phyloP scores from a whole-genome alignment of 352 stramenopile species.

The Phytopythium oedochilum region DNA sequence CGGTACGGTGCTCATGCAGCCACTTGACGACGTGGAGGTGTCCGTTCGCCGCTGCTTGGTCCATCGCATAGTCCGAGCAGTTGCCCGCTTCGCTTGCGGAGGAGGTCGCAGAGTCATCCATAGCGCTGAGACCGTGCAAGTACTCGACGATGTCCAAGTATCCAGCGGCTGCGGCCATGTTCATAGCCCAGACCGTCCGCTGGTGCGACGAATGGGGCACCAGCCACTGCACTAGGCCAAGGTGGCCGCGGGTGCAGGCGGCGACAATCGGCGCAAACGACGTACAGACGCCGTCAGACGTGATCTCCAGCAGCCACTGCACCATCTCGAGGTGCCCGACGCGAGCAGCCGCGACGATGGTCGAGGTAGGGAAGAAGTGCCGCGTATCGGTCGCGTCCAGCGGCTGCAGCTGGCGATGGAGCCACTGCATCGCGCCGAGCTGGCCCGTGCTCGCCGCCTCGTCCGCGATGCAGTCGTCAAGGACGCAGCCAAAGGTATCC shows the following conservation, averaged over 20 bases:
- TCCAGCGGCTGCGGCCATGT: slow-evolving; percentile 8
- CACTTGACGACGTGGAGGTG: slow-evolving; percentile 12
- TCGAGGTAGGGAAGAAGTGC: slow-evolving; percentile 7
- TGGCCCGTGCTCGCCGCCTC: background rate
- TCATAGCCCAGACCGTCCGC: slow-evolving; percentile 13
- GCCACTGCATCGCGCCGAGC: slow-evolving; percentile 3
- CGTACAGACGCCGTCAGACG: slow-evolving; percentile 14
- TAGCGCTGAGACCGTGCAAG: slow-evolving; percentile 3
- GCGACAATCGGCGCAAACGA: slow-evolving; percentile 6
- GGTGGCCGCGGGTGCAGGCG: slow-evolving; percentile 11
- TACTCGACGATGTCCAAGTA: slow-evolving; percentile 11
- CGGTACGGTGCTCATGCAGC: slow-evolving; percentile 10
- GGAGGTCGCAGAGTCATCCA: too few relatives aligned
- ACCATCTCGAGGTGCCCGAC: slow-evolving; percentile 12
- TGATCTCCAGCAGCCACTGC: slow-evolving; percentile 16
- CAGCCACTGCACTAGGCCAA: slow-evolving; percentile 19
- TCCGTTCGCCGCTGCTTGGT: slow-evolving; percentile 15
- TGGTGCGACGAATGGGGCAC: background rate
- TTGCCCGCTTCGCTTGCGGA: background rate
- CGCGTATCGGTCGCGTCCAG: background rate
- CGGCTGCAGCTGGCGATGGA: slow-evolving; percentile 2
- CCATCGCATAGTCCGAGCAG: slow-evolving; percentile 10
- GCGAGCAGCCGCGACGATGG: slow-evolving; percentile 9
- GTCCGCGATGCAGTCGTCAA: background rate
- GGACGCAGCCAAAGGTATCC: background rate